Evolutionary conservation across 1,284 basidiomycete genomes (phyloP), one percentile per base, ranked within the genome.

Genomic region (Microbotryum scabiosae): DNA sequence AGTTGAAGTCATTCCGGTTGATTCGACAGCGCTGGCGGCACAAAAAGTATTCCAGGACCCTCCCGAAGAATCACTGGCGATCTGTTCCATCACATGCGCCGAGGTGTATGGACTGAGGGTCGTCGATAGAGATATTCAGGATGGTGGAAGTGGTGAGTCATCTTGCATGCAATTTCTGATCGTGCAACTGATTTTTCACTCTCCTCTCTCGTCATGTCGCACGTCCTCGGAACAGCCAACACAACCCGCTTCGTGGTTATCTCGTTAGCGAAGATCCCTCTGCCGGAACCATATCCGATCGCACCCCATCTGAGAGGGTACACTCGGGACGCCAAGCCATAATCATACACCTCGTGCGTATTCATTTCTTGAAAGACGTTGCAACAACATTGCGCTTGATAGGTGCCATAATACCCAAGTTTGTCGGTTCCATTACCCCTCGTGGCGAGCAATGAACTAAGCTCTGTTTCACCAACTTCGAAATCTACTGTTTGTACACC

Each of bases 71-170:
- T 64, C 59, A 16, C 47, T 70, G 28, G 70, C 70, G 9, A 66
- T 71, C 28, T 70, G 67, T 25, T 67, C 69, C 5, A 32, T 63
- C 20, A 65, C 66, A 46, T 71, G 70, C 48, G 65, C 69, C 1
- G 61, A 69, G 36, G 68, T 70, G 28, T 71, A 71, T 28, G 60
- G 47, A 6, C 59, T 71, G 2, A 49, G 61, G 5, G 59, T 70
- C 0, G 49, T 71, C 2, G 70, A 71, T 44, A 66, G 53, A 4
- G 62, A 71, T 26, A 70, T 71, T 9, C 70, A 71, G 53, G 70
- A 71, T 36, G 69, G 62, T 2, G 67, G 70, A 1, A 57, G 47
- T 32, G 54, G 70, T 71, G 54, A 58, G 68, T 56, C 21, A 9
- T 6, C 8, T 2, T 48, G 20, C 43, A 16, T 41, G 4, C 36